phyloP scores from a whole-genome alignment of 352 stramenopile species.

The Pythium monospermum region DNA sequence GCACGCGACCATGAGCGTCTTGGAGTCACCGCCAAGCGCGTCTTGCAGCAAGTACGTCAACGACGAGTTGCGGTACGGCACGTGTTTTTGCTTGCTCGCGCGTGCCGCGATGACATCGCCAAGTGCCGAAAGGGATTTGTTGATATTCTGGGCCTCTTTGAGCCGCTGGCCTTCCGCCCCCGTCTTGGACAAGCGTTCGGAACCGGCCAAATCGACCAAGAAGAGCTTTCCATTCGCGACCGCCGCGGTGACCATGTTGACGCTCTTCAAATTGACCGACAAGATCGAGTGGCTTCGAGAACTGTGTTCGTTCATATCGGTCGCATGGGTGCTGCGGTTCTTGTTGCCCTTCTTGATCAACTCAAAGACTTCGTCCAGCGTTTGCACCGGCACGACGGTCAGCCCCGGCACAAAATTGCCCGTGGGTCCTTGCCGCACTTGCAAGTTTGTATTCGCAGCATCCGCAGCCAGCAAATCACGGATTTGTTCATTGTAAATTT shows the following conservation, averaged over 20 bases:
- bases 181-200: constrained; percentile 88
- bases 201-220: constrained; percentile 88
- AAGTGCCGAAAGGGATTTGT: constrained; percentile 93
- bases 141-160: constrained; percentile 93
- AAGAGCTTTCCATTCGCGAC: constrained; percentile 78
- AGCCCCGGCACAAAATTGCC: constrained; percentile 84
- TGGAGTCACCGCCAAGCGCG: constrained; percentile 87
- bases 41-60: constrained; percentile 93
- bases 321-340: constrained; percentile 80
- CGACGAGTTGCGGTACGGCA: constrained; percentile 94
- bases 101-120: constrained; percentile 95
- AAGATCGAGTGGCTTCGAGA: constrained; percentile 86
- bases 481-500: constrained; percentile 97
- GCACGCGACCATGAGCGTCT: constrained; percentile 93
- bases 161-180: constrained; percentile 78
- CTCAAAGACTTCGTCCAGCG: constrained; percentile 79
- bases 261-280: constrained; percentile 80
- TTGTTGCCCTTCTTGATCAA: constrained; percentile 84
- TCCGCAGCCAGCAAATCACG: constrained; percentile 89
- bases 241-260: constrained; percentile 71
- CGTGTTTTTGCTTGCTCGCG: constrained; percentile 86
- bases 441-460: constrained; percentile 71
- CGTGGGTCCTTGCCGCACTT: constrained; percentile 75
- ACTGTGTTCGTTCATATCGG: constrained; percentile 89
- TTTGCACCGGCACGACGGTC: constrained; percentile 66